Evolutionary conservation across 2,329 filamentous ascomycete species (phyloP), one percentile per base, ranked within the genome.

Genomic region (Beauveria asiatica): DNA sequence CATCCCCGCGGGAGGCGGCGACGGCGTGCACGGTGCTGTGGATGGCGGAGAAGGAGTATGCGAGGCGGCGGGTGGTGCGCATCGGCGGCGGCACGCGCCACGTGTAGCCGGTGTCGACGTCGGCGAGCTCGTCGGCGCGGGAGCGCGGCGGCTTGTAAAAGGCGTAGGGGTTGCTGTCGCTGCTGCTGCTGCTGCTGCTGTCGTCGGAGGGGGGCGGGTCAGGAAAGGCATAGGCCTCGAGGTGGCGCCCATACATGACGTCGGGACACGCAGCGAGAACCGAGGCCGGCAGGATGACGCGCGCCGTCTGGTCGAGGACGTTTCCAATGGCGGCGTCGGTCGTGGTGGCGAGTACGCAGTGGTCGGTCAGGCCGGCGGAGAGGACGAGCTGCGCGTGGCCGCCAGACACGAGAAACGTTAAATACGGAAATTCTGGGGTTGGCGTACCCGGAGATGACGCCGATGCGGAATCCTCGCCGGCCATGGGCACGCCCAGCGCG

Each of bases 321-420:
- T 96, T 90, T 53, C 94, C 94, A 61, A 97, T 78, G n/a, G 94
- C 92, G 63, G 92, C 86, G 73, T 95, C 91, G n/a, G 74, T 75
- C 0, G 89, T 88, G 17, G 82, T 78, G 19, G 88, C 91, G 27
- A 97, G 75, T 61, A 95, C 83, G 51, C 78, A 75, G 73, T 97
- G 93, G 27, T 86, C 77, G 27, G 80, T 84, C 2, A 94, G 76
- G 3, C 80, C 80, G 44, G 76, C 76, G 8, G 92, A 95, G 67
- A 88, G 83, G 45, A 97, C 83, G 21, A 99, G 84, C 70, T 95
- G 84, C 0, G 92, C 93, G 75, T 99, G 93, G 1, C 94, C 94
- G 42, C 94, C 94, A 0, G 92, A 97, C 17, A 94, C 90, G 52
- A 99, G 85, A 6, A 97, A 79, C 0, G 90, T 92, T 39, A 97